Evolutionary conservation across 345 rosid genomes (phyloP), one percentile per base, ranked within the genome.

Genomic region (Punica granatum): DNA sequence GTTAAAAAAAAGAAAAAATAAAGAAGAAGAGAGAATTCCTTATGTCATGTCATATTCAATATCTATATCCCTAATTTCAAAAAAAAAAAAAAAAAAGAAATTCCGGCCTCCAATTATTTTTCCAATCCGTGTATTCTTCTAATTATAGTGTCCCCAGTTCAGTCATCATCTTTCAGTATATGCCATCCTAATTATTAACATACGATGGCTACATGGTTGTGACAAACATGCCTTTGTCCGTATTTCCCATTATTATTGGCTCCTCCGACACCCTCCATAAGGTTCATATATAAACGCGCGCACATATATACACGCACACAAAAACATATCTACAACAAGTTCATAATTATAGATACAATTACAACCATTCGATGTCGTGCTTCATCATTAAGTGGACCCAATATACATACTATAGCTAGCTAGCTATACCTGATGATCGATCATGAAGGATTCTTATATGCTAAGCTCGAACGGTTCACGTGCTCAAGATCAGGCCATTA

Each of bases 211-310:
- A 21, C 56, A 60, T 32, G 9, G n/a, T 18, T 58, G 51, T 68
- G 71, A 68, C 71, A 68, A 68, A 60, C 37, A 42, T 69, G 58
- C 18, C 60, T 69, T 69, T 69, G 72, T 69, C 72, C 66, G 32
- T 43, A 69, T 34, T 60, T 42, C 39, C 11, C 56, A 44, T 69
- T 60, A 69, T 69, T 69, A 69, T 59, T 60, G 66, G 34, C n/a
- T n/a, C n/a, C 65, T 68, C 64, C 67, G 32, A 65, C 48, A 39
- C 67, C 53, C n/a, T n/a, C n/a, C n/a, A n/a, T n/a, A n/a, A n/a
- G n/a, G n/a, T 53, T 2, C 0, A 8, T 23, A 53, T 25, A 9
- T 37, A 37, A 4, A 37, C 41, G 41, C 11, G 41, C 11, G 41
- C 11, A 37, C 11, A 37, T 37, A 37, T 37, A 37, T 37, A 37